These are phyloP conservation scores for Trichomonascaceae sp. DNA, from an alignment of 1,139 yeast genomes.

Conservation along the genomic window DNA sequence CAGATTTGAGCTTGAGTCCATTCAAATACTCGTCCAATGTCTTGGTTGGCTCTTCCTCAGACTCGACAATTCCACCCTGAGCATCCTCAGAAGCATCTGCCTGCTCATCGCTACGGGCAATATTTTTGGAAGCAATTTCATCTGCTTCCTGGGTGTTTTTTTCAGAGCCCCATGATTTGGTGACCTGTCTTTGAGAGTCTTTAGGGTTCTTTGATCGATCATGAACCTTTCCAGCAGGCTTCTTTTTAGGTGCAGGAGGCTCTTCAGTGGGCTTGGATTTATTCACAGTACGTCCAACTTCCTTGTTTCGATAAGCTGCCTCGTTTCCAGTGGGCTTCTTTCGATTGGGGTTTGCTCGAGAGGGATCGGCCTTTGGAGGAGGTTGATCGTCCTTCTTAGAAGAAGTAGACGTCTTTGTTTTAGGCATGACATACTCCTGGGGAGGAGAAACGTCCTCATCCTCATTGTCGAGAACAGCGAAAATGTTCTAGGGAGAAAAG, in stretches of 20 bases:
- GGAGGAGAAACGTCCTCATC: constrained; percentile 55
- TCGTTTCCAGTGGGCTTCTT: constrained; percentile 73
- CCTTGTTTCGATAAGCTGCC: constrained; percentile 75
- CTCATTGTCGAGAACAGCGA: constrained; percentile 52
- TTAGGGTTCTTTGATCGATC: constrained; percentile 77
- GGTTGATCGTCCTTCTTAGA: constrained; percentile 85
- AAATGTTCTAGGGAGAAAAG: constrained; percentile 26
- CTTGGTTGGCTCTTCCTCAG: constrained; percentile 37
- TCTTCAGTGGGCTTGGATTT: constrained; percentile 37
- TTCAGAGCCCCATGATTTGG: constrained; percentile 82
- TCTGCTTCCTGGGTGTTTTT: constrained; percentile 47
- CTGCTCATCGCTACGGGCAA: constrained; percentile 48
- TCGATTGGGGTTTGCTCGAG: constrained; percentile 31
- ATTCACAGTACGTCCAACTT: constrained; percentile 62
- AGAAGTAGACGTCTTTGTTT: constrained; percentile 73
- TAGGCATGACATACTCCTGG: constrained; percentile 67
- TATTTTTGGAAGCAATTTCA: constrained; percentile 58
- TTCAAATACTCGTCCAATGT: constrained; percentile 71
- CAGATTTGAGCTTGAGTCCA: constrained; percentile 48
- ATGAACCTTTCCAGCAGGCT: constrained; percentile 48
- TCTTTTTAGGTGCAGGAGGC: neutral
- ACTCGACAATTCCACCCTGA: constrained; percentile 31
- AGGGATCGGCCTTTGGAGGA: constrained; percentile 64
- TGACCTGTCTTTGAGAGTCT: constrained; percentile 80
- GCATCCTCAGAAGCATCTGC: constrained; percentile 38